Evolutionary conservation across 192 early-diverging fungal species (phyloP).

Genomic region (Coemansia sp.): DNA sequence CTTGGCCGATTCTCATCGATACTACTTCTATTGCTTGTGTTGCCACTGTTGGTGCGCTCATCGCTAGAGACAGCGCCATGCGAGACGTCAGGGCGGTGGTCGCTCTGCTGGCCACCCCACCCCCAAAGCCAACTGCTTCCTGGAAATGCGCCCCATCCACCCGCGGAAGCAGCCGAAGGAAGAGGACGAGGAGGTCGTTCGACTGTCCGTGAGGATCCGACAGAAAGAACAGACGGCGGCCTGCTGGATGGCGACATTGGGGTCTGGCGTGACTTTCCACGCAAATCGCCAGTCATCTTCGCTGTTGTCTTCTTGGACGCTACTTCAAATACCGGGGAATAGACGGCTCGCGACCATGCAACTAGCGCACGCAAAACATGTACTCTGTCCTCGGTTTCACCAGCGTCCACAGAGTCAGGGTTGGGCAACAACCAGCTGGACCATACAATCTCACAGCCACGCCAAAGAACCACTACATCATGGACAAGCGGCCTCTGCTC

Average conservation of each 20-base stretch:
- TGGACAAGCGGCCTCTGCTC: slow-evolving; percentile 16
- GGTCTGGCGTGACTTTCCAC: not conserved
- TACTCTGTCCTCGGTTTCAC: not conserved
- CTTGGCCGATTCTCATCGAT: not conserved
- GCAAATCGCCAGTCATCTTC: not conserved
- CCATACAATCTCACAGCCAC: slow-evolving; percentile 36
- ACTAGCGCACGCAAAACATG: slow-evolving; percentile 30
- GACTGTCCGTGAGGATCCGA: not conserved
- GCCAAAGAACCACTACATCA: slow-evolving; percentile 34
- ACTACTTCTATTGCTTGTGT: slow-evolving; percentile 8
- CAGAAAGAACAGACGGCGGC: not conserved
- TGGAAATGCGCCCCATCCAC: slow-evolving; percentile 6
- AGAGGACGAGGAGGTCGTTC: not conserved
- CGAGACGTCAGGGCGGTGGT: not conserved
- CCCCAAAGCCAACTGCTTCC: slow-evolving; percentile 40
- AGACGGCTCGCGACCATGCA: slow-evolving; percentile 42
- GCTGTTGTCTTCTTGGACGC: not conserved
- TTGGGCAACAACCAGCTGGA: slow-evolving; percentile 12
- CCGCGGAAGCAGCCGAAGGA: too few species aligned
- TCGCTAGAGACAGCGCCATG: not conserved
- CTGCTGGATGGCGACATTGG: slow-evolving; percentile 5
- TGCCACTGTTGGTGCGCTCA: not conserved
- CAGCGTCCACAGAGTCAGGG: not conserved
- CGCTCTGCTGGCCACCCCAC: slow-evolving; percentile 3
- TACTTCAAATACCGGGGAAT: slow-evolving; percentile 29